phyloP scores from a whole-genome alignment of 495 filamentous ascomycete species.

The Mytilinidion resinicola region DNA sequence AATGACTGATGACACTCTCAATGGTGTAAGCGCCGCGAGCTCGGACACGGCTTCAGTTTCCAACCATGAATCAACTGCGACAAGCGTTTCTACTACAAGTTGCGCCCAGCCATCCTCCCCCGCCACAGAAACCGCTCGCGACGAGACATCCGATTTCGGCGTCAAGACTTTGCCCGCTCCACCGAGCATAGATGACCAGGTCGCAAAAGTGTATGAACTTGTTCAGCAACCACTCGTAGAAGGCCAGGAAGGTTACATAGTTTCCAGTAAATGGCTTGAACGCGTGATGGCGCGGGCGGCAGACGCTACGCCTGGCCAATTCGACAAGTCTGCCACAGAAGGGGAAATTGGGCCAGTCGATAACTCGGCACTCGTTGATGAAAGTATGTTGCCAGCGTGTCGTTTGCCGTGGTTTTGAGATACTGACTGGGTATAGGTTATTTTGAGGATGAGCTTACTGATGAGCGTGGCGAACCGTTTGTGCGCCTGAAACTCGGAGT shows the following conservation, averaged over 20 bases:
- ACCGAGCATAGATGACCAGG: conserved; percentile 62
- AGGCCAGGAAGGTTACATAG: conserved; percentile 66
- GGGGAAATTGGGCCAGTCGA: conserved; percentile 75
- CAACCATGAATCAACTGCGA: conserved; percentile 22
- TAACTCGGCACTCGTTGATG: conserved; percentile 54
- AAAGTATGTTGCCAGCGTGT: conserved; percentile 11
- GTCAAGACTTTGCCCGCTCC: neutral
- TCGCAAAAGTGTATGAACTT: conserved; percentile 58
- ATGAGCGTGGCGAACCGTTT: conserved; percentile 55
- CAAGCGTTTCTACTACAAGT: conserved; percentile 14
- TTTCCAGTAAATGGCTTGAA: conserved; percentile 73
- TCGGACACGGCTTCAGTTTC: conserved; percentile 17
- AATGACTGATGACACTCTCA: conserved; percentile 18
- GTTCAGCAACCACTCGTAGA: conserved; percentile 51
- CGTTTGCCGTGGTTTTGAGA: neutral
- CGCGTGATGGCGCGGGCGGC: conserved; percentile 63
- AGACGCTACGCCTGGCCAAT: conserved; percentile 47
- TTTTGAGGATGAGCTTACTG: conserved; percentile 38
- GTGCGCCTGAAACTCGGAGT: conserved; percentile 72
- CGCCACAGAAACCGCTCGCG: neutral
- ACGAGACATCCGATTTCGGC: neutral
- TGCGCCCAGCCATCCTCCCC: conserved; percentile 1
- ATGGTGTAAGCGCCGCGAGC: conserved; percentile 12
- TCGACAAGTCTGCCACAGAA: conserved; percentile 54
- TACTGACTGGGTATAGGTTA: conserved; percentile 10